phyloP scores from a whole-genome alignment of 2,329 filamentous ascomycete genomes.

The Myotisia sp. region DNA sequence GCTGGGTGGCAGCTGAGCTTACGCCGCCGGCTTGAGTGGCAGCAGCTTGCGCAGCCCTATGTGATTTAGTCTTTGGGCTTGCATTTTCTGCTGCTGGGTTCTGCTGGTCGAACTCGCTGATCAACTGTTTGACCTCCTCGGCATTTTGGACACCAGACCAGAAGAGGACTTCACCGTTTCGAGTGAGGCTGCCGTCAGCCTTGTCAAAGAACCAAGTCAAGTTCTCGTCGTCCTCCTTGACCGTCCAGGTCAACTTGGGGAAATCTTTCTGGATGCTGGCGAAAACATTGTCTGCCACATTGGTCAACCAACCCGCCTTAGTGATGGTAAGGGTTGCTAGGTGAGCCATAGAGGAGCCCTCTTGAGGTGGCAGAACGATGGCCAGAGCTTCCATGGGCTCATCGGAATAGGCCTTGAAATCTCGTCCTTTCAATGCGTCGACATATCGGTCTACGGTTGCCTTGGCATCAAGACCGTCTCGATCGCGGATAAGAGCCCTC shows the following conservation, averaged over 20 bases:
- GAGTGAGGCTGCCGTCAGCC: slow-evolving; percentile 78
- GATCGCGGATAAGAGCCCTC: slow-evolving; percentile 65
- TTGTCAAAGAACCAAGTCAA: slow-evolving; percentile 97
- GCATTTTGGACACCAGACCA: slow-evolving; percentile 82
- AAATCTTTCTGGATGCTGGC: slow-evolving; percentile 86
- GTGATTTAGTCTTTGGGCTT: too few species aligned
- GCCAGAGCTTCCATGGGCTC: slow-evolving; percentile 86
- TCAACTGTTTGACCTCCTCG: slow-evolving; percentile 67
- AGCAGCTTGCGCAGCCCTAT: slow-evolving; percentile 54
- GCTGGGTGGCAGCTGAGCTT: slow-evolving; percentile 40
- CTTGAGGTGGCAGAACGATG: slow-evolving; percentile 62
- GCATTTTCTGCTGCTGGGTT: too few species aligned
- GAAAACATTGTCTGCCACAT: slow-evolving; percentile 91
- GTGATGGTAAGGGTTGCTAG: slow-evolving; percentile 85
- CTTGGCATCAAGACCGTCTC: slow-evolving; percentile 65
- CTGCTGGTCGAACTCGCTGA: slow-evolving; percentile 73
- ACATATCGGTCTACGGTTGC: slow-evolving; percentile 79
- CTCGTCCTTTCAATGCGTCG: slow-evolving; percentile 57
- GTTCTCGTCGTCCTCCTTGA: slow-evolving; percentile 90
- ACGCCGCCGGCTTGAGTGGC: slow-evolving; percentile 39
- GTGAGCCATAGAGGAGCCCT: slow-evolving; percentile 57
- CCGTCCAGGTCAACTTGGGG: slow-evolving; percentile 86
- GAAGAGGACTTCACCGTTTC: slow-evolving; percentile 80
- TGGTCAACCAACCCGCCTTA: slow-evolving; percentile 86
- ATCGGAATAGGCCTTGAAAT: slow-evolving; percentile 90